Percentiles rank a stretch among this genome's conserved stretches.
Evolutionary conservation across 495 filamentous ascomycete genomes (phyloP).

Genomic region (Friedmanniomyces simplex): DNA sequence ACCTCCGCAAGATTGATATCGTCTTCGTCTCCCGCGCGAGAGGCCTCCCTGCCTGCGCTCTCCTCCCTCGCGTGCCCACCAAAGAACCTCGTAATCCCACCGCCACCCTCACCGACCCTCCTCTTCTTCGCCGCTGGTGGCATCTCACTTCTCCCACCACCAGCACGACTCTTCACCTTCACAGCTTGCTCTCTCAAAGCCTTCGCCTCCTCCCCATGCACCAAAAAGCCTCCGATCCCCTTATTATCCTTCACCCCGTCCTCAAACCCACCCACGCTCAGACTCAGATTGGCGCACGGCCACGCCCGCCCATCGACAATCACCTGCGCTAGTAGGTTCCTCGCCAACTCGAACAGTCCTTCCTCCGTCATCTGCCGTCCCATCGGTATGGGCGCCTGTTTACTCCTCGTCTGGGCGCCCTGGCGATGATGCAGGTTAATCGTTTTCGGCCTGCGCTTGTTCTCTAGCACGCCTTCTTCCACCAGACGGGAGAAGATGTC

Average conservation of each 20-base stretch:
- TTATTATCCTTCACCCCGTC: conserved; percentile 73
- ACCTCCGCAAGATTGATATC: background rate
- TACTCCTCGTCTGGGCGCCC: conserved; percentile 57
- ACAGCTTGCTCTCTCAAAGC: conserved; percentile 24
- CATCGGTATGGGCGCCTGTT: conserved; percentile 65
- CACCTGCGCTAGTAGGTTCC: conserved; percentile 64
- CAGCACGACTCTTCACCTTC: conserved; percentile 21
- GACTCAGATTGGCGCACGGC: conserved; percentile 76
- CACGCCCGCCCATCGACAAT: conserved; percentile 66
- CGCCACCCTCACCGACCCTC: conserved; percentile 40
- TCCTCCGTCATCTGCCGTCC: conserved; percentile 61
- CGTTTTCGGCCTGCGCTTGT: conserved; percentile 73
- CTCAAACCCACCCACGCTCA: conserved; percentile 84
- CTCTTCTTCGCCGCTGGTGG: conserved; percentile 30
- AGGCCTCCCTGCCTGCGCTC: conserved; percentile 7
- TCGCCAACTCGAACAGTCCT: conserved; percentile 66
- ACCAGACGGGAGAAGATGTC: conserved; percentile 86
- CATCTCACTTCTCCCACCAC: conserved; percentile 9
- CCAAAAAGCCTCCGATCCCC: conserved; percentile 74
- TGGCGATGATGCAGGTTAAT: conserved; percentile 74
- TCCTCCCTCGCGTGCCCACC: conserved; percentile 1
- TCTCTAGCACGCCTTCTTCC: conserved; percentile 84
- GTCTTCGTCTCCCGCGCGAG: conserved; percentile 12
- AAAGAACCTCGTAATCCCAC: conserved; percentile 53
- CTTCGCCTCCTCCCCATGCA: conserved; percentile 67